phyloP scores from a whole-genome alignment of 2,329 filamentous ascomycete genomes.

The Aureobasidium pullulans region DNA sequence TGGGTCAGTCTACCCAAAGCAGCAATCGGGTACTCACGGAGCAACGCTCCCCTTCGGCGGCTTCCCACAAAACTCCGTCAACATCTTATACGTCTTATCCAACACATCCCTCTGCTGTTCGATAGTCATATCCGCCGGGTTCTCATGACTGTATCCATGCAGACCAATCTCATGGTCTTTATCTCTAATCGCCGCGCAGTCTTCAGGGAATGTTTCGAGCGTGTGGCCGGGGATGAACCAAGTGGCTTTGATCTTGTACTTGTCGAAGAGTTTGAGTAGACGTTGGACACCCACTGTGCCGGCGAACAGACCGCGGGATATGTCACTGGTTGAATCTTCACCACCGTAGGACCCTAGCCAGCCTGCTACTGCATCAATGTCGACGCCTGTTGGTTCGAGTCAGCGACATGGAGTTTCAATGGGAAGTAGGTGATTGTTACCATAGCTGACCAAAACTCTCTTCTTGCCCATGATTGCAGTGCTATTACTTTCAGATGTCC shows the following conservation, averaged over 20 bases:
- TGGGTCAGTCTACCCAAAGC: too few species aligned
- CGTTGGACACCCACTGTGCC: constrained; percentile 58
- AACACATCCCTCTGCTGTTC: constrained; percentile 68
- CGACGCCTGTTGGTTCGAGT: constrained; percentile 36
- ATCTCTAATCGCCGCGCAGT: constrained; percentile 53
- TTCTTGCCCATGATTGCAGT: constrained; percentile 21
- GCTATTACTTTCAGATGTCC: too few species aligned
- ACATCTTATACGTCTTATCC: constrained; percentile 61
- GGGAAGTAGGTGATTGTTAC: background rate
- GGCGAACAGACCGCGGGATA: constrained; percentile 59
- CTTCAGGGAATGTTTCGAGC: constrained; percentile 57
- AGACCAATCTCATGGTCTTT: constrained; percentile 58
- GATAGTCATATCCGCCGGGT: constrained; percentile 60
- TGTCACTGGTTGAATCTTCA: constrained; percentile 63
- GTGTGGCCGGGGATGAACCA: constrained; percentile 58
- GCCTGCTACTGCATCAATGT: constrained; percentile 65
- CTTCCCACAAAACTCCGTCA: constrained; percentile 62
- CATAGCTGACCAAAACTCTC: constrained; percentile 22
- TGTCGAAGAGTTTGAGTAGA: constrained; percentile 61
- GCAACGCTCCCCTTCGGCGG: constrained; percentile 63
- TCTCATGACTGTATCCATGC: constrained; percentile 64
- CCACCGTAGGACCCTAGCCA: constrained; percentile 70
- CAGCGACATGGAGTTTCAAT: background rate
- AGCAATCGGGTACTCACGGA: constrained; percentile 39
- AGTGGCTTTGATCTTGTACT: constrained; percentile 61